Base-by-base conservation (phyloP, 2,329 filamentous ascomycete species). In the Macrophomina phaseolina region DNA sequence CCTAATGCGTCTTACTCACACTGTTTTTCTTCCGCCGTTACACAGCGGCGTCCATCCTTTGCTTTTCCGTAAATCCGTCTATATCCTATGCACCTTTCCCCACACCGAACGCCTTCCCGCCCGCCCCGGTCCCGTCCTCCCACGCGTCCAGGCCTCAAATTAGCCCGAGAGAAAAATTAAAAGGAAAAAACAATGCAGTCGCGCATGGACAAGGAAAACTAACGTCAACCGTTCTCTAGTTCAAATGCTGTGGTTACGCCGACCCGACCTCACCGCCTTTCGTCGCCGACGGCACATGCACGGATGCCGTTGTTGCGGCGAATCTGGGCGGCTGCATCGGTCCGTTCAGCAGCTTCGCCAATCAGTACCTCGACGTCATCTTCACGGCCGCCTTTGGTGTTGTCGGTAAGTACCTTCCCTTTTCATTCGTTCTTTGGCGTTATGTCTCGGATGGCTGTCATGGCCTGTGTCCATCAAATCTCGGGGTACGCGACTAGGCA, bases 381-480 rank as follows among this genome's bases (percentile, higher is more conserved):
- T 95, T 94, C 78, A 95, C 92, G 1, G 88, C 87, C 30, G 84
- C 91, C 65, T 95, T 95, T 76, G 92, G 91, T 69, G 88, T 94
- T 77, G 91, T 94, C 68, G 91, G 88, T 81, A 76, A 72, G 79
- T 66, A 6, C 32, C 28, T 42, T 32, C 80, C 48, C 42, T 34
- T 51, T 45, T 51, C 36, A 38, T 18, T 45, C 18, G 36, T 28
- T 5, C 34, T 18, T 58, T n/a, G 23, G 23, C 23, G 23, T 3
- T 49, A 16, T 55, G n/a, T 34, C 52, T 32, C 30, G 5, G 30
- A 1, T 34, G 30, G 38, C 42, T 34, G 28, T 61, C 34, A 14
- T 34, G 56, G 28, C 23, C 8, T n/a, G 45, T 23, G 40, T 32
- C 16, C 40, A 40, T 62, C 45, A 38, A 8, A 32, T 51, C 5